phyloP scores from a whole-genome alignment of 148 eudicot genomes.

The Amaranthus palmeri region DNA sequence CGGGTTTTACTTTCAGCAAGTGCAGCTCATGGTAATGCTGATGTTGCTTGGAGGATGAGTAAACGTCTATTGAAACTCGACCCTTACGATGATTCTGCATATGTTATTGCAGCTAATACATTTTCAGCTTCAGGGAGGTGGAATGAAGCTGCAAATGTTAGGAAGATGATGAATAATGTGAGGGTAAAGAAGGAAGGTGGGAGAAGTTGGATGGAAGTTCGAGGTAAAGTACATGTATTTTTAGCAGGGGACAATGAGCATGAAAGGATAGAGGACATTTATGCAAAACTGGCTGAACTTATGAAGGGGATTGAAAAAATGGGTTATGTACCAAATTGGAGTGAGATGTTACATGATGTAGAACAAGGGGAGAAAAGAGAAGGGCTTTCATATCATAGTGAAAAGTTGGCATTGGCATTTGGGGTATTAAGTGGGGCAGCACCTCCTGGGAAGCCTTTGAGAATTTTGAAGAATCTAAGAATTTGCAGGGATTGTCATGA shows the following conservation, averaged over 20 bases:
- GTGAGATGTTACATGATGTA: conserved; percentile 44
- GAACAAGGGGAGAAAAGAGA: conserved; percentile 59
- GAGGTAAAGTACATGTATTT: conserved; percentile 53
- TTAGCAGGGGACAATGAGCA: conserved; percentile 52
- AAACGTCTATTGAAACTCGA: conserved; percentile 43
- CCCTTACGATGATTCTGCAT: conserved; percentile 61
- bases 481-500: conserved; percentile 59
- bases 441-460: conserved; percentile 56
- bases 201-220: conserved; percentile 66
- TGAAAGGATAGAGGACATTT: conserved; percentile 39
- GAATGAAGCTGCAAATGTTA: conserved; percentile 46
- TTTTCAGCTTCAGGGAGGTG: conserved; percentile 49
- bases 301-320: conserved; percentile 46
- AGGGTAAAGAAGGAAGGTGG: conserved; percentile 58
- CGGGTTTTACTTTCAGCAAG: conserved; percentile 50
- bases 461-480: conserved; percentile 67
- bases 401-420: conserved; percentile 74
- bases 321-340: conserved; percentile 53
- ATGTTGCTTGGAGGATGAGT: conserved; percentile 49
- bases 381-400: conserved; percentile 54
- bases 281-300: conserved; percentile 43
- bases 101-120: conserved; percentile 59
- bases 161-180: conserved; percentile 57
- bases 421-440: conserved; percentile 51
- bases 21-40: conserved; percentile 39